A percentile compares a stretch with the other conserved stretches of the same genome.
phyloP scores from a whole-genome alignment of 2,329 filamentous ascomycete genomes.

The Emmonsiellopsis sp. region DNA sequence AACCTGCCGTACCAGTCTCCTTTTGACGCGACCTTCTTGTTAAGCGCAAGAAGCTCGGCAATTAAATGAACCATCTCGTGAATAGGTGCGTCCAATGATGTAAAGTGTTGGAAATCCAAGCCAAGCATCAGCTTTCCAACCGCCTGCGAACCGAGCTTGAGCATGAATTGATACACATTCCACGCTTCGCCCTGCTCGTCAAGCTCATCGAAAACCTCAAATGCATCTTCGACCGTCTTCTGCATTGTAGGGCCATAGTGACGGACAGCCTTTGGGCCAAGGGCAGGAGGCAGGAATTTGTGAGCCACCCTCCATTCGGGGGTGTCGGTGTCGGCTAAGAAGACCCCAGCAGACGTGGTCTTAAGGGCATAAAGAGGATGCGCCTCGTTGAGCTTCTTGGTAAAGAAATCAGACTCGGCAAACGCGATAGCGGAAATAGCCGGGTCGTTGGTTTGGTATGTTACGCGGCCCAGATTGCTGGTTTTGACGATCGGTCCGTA shows the following conservation, averaged over 20 bases:
- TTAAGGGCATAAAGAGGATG: conserved; percentile 24
- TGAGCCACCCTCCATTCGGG: conserved; percentile 38
- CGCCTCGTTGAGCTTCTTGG: conserved; percentile 27
- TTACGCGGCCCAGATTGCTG: conserved; percentile 41
- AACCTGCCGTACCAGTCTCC: conserved; percentile 49
- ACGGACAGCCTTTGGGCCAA: conserved; percentile 51
- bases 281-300: conserved; percentile 53
- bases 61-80: conserved; percentile 46
- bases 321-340: conserved; percentile 24
- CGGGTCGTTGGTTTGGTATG: conserved; percentile 46
- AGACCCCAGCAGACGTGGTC: conserved; percentile 18
- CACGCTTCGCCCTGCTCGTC: conserved; percentile 38
- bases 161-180: conserved; percentile 44
- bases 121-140: conserved; percentile 39
- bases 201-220: conserved; percentile 40
- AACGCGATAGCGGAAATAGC: conserved; percentile 39
- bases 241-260: conserved; percentile 56
- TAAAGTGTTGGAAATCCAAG: conserved; percentile 39
- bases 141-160: conserved; percentile 38
- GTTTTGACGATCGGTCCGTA: conserved; percentile 47
- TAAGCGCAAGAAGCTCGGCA: conserved; percentile 44
- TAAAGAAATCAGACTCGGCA: conserved; percentile 44
- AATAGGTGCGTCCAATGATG: conserved; percentile 34
- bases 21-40: conserved; percentile 49
- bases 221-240: conserved; percentile 42